Conservation (phyloP, 179 eudicot species). For the Sideroxylon spinosum region DNA sequence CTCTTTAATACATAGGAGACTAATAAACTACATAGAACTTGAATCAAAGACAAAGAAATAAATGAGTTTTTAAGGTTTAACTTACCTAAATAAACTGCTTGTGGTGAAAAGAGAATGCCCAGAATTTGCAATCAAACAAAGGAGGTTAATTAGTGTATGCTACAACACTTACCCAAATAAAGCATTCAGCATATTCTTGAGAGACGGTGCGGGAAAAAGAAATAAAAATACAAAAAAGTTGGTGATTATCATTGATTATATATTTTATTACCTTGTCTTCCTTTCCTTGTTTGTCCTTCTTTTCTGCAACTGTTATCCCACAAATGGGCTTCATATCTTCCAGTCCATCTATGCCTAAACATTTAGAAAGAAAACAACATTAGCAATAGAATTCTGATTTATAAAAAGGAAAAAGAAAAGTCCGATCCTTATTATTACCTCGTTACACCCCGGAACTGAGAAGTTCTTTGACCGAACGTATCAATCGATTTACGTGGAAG, state of each 20-base stretch:
- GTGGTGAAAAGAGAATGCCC: background rate
- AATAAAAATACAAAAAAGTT: background rate
- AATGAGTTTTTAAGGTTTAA: conserved; percentile 3
- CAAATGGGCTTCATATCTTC: conserved; percentile 81
- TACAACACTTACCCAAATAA: background rate
- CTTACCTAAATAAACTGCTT: conserved; percentile 67
- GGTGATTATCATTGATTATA: background rate
- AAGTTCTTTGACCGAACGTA: conserved; percentile 74
- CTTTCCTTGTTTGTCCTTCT: conserved; percentile 81
- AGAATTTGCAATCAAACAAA: conserved; percentile 11
- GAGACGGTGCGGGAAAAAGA: conserved; percentile 2
- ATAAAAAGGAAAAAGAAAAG: too few relatives aligned
- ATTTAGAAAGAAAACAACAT: background rate
- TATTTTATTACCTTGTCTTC: conserved; percentile 60
- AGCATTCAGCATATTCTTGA: background rate
- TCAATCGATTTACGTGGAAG: conserved; percentile 54
- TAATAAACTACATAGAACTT: background rate
- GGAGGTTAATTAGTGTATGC: background rate
- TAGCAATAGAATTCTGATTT: too few relatives aligned
- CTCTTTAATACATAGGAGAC: background rate
- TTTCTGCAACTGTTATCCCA: conserved; percentile 85
- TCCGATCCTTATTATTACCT: conserved; percentile 26
- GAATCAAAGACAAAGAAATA: background rate
- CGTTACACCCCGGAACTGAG: conserved; percentile 77
- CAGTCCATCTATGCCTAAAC: conserved; percentile 77